A percentile compares a stretch with the other conserved stretches of the same genome.
Conservation (phyloP, 148 eudicot species). For the Rhododendron simsii region DNA sequence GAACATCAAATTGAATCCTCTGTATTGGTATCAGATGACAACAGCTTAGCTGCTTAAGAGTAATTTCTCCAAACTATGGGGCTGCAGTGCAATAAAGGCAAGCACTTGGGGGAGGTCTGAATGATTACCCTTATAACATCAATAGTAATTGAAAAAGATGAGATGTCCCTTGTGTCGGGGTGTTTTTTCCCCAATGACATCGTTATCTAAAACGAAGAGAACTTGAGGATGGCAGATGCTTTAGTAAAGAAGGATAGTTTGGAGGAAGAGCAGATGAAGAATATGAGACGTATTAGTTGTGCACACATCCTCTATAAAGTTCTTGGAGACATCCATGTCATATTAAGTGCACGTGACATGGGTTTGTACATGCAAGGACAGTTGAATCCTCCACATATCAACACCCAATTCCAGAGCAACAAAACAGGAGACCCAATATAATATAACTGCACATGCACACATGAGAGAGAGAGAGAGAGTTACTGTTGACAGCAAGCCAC, state of each 20-base stretch:
- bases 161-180: neutral
- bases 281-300: neutral
- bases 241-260: neutral
- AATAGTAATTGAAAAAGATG: neutral
- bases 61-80: neutral
- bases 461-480: slow-evolving; percentile 22
- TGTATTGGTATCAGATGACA: neutral
- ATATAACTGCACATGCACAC: neutral
- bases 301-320: neutral
- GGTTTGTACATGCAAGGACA: neutral
- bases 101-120: neutral
- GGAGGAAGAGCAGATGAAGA: neutral
- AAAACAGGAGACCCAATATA: neutral
- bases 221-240: neutral
- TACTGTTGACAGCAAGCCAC: slow-evolving; percentile 99
- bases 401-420: slow-evolving; percentile 4
- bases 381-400: neutral
- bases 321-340: neutral
- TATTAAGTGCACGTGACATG: neutral
- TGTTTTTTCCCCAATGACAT: neutral
- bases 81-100: neutral
- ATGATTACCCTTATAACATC: neutral
- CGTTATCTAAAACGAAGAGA: neutral
- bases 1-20: neutral
- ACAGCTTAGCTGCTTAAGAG: neutral